These are phyloP conservation scores for Acorus gramineus DNA, from an alignment of 106 monocot species.

Conservation along the genomic window DNA sequence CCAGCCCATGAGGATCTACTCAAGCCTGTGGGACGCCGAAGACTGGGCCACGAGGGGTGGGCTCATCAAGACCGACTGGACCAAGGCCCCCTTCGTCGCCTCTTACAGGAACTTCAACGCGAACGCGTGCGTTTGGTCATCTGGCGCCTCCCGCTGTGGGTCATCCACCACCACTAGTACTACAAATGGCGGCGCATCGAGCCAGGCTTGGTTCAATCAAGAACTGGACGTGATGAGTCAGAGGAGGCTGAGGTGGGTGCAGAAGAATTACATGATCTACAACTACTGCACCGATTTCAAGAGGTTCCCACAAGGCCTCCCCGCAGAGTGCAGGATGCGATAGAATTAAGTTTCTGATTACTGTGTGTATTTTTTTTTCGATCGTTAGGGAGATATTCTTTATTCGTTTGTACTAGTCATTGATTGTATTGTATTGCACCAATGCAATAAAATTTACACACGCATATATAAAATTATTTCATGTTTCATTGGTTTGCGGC, in stretches of 20 bases:
- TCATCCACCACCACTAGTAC: background rate
- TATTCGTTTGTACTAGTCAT: too few relatives aligned
- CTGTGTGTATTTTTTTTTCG: too few relatives aligned
- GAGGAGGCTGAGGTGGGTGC: background rate
- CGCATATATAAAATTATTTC: too few relatives aligned
- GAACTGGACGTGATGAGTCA: background rate
- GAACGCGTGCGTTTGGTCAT: conserved; percentile 1
- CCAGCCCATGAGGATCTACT: too few relatives aligned
- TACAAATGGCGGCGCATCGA: background rate
- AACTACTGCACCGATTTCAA: background rate
- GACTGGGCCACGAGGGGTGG: background rate
- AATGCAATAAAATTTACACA: too few relatives aligned
- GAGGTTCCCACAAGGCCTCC: background rate
- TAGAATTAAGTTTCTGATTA: too few relatives aligned
- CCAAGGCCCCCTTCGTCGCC: conserved; percentile 1
- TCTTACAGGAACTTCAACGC: conserved; percentile 7
- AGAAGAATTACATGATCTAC: conserved; percentile 8
- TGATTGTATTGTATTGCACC: too few relatives aligned
- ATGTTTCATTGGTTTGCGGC: too few relatives aligned
- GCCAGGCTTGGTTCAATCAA: conserved; percentile 1
- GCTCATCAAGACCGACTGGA: conserved; percentile 8
- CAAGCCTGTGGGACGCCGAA: too few relatives aligned
- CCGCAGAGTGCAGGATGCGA: conserved; percentile 1
- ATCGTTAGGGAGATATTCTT: too few relatives aligned
- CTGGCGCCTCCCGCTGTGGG: background rate